Conservation (phyloP, 768 basidiomycete species). For the Tulasnella sp. region DNA sequence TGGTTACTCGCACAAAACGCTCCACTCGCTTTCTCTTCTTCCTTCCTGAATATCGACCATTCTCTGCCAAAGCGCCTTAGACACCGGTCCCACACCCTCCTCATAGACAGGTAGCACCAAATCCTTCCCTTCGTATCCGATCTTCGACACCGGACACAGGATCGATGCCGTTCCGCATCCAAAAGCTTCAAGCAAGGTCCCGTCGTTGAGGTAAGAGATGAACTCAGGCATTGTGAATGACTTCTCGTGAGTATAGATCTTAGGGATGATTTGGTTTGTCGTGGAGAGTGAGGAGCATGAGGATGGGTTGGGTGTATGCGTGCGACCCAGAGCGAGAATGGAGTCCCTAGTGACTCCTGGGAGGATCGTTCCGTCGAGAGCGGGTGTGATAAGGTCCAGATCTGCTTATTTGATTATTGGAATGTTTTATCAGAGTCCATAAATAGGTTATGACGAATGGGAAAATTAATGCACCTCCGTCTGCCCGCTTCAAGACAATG, state of each 20-base stretch:
- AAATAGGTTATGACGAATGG: neutral
- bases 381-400: constrained; percentile 79
- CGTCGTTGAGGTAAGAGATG: constrained; percentile 37
- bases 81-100: constrained; percentile 43
- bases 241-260: constrained; percentile 44
- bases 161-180: constrained; percentile 78
- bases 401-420: constrained; percentile 33
- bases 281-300: constrained; percentile 31
- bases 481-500: constrained; percentile 43
- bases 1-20: constrained; percentile 32
- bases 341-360: constrained; percentile 89
- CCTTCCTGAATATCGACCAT: constrained; percentile 66
- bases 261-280: constrained; percentile 32
- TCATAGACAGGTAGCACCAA: constrained; percentile 51
- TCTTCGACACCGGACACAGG: constrained; percentile 57
- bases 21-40: constrained; percentile 68
- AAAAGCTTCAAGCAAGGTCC: constrained; percentile 68
- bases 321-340: constrained; percentile 57
- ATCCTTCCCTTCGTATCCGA: constrained; percentile 61
- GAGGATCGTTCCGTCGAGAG: constrained; percentile 83
- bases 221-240: constrained; percentile 46
- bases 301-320: constrained; percentile 37
- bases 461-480: constrained; percentile 37
- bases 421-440: neutral
- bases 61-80: constrained; percentile 44